phyloP scores from a whole-genome alignment of 805 yeast genomes.

The Candida nitratophila region DNA sequence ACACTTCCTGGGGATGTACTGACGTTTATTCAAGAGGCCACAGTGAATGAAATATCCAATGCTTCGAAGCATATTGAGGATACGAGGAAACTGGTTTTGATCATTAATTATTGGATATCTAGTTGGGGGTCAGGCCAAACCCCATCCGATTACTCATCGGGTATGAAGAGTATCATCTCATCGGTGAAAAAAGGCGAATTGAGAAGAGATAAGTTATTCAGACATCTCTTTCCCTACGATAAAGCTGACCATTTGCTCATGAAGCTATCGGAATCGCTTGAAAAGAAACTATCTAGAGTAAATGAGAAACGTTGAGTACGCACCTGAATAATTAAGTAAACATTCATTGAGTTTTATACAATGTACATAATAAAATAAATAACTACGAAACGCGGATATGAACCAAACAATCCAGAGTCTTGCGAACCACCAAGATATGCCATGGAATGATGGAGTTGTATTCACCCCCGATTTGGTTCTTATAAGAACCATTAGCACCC shows the following conservation, averaged over 20 bases:
- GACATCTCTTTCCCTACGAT: neutral
- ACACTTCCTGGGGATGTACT: neutral
- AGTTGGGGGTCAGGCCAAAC: neutral
- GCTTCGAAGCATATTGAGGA: neutral
- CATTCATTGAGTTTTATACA: too few relatives aligned
- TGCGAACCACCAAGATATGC: slow-evolving; percentile 66
- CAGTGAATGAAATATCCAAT: neutral
- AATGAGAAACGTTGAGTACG: too few relatives aligned
- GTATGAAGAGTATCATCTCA: neutral
- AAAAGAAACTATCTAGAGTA: neutral
- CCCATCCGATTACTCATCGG: neutral
- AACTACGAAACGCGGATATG: slow-evolving; percentile 56
- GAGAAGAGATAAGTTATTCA: neutral
- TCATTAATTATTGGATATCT: neutral
- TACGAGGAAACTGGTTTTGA: neutral
- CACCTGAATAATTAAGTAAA: too few relatives aligned
- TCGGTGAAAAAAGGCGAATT: neutral
- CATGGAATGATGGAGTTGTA: slow-evolving; percentile 51
- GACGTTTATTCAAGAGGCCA: neutral
- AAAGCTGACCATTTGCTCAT: too few relatives aligned
- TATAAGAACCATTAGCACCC: slow-evolving; percentile 13
- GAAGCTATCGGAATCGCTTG: neutral
- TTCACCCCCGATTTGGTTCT: slow-evolving; percentile 10
- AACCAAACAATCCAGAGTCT: slow-evolving; percentile 48
- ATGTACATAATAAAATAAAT: too few relatives aligned